A percentile compares a stretch with the other conserved stretches of the same genome.
Conservation (phyloP, 2,329 filamentous ascomycete species). For the Scopulariopsis brevicaulis region DNA sequence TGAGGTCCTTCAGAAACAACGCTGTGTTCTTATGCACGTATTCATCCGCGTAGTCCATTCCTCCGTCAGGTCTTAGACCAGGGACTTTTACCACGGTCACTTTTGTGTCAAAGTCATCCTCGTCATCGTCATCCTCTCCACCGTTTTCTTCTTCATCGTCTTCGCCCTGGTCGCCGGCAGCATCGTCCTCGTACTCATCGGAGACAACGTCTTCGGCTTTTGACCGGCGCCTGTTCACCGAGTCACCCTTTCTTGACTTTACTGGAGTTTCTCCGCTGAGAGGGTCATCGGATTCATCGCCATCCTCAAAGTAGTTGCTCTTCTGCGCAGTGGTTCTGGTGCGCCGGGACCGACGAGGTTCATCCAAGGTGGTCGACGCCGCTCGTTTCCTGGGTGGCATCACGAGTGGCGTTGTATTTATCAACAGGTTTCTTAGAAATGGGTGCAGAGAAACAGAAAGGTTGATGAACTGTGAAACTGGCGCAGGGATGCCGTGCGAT, state of each 20-base stretch:
- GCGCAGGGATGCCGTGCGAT: not conserved
- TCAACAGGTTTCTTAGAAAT: not conserved
- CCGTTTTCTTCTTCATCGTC: not conserved
- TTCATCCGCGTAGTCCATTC: slow-evolving; percentile 36
- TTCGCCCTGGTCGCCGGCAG: not conserved
- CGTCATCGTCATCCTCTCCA: slow-evolving; percentile 1
- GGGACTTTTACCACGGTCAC: slow-evolving; percentile 3
- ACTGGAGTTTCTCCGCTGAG: not conserved
- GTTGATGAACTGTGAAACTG: not conserved
- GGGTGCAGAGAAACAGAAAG: not conserved
- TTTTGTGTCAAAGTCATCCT: slow-evolving; percentile 1
- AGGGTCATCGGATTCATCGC: slow-evolving; percentile 1
- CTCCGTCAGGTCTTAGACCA: slow-evolving; percentile 23
- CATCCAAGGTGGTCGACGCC: slow-evolving; percentile 3
- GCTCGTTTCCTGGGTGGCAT: slow-evolving; percentile 5
- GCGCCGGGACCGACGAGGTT: slow-evolving; percentile 4
- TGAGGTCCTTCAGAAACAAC: slow-evolving; percentile 45
- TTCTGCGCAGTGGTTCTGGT: not conserved
- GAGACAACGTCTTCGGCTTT: not conserved
- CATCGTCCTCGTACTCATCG: slow-evolving; percentile 3
- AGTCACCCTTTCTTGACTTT: not conserved
- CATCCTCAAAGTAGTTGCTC: slow-evolving; percentile 4
- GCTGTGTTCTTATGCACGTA: slow-evolving; percentile 46
- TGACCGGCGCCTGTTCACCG: not conserved
- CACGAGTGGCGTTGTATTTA: not conserved